Conservation (phyloP, 306 rosid species). For the Rosa rugosa region DNA sequence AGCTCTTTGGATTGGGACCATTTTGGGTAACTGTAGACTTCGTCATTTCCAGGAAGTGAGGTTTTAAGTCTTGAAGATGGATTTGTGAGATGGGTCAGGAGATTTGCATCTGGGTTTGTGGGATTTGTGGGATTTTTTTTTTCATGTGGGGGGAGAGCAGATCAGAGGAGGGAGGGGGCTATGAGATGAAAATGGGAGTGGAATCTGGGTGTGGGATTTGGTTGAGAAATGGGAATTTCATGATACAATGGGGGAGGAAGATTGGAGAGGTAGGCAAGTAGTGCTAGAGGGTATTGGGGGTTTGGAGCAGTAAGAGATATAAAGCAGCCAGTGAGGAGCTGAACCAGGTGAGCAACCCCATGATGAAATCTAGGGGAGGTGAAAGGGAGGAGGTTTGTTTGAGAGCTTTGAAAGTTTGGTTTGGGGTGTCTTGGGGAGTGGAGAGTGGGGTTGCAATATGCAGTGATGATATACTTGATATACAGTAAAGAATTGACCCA, state of each 20-base stretch:
- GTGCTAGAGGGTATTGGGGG: not conserved
- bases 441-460: not conserved
- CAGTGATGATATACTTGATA: too few species aligned
- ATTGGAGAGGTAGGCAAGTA: not conserved
- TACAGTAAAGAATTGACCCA: not conserved
- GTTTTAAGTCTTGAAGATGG: not conserved
- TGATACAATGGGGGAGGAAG: too few species aligned
- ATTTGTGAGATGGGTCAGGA: conserved; percentile 14
- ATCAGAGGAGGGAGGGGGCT: not conserved
- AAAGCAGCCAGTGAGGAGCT: not conserved
- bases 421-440: not conserved
- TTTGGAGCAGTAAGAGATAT: not conserved
- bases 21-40: conserved; percentile 37
- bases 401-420: not conserved
- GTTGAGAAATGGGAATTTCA: conserved; percentile 19
- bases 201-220: conserved; percentile 13
- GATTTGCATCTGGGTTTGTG: not conserved
- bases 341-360: conserved; percentile 10
- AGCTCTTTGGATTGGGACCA: conserved; percentile 48
- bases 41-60: conserved; percentile 38
- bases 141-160: not conserved
- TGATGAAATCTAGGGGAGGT: not conserved
- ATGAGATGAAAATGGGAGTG: not conserved
- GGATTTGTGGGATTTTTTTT: not conserved
- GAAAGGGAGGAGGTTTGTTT: not conserved